Evolutionary conservation across 2,329 filamentous ascomycete species (phyloP).

Genomic region (Cordyceps sp.): DNA sequence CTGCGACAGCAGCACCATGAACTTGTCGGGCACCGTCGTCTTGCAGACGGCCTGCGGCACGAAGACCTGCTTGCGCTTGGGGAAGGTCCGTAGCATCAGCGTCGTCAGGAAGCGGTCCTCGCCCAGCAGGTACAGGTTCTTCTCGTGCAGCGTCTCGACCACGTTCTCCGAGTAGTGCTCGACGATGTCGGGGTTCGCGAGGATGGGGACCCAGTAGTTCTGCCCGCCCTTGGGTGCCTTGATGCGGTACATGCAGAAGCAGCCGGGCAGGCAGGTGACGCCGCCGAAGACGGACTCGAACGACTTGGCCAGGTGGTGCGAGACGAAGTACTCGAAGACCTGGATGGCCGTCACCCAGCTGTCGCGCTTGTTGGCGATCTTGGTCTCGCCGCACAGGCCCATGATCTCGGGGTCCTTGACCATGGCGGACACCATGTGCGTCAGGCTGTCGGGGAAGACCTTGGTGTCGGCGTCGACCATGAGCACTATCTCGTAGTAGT

Average conservation of each 20-base stretch:
- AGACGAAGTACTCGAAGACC: conserved; percentile 99
- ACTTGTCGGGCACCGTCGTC: conserved; percentile 85
- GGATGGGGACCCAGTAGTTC: conserved; percentile 98
- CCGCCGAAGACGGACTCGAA: conserved; percentile 98
- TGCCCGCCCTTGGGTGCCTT: conserved; percentile 96
- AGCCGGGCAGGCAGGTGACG: conserved; percentile 95
- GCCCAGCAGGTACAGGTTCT: conserved; percentile 80
- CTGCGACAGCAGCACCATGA: conserved; percentile 84
- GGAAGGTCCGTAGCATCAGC: conserved; percentile 96
- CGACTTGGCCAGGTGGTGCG: conserved; percentile 88
- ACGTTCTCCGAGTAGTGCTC: conserved; percentile 99
- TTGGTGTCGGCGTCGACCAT: conserved; percentile 99
- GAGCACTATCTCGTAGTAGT: conserved; percentile 94
- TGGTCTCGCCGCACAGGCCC: conserved; percentile 96
- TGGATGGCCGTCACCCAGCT: conserved; percentile 97
- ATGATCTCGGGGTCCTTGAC: conserved; percentile 98
- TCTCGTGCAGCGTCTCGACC: conserved; percentile 94
- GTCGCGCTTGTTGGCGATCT: conserved; percentile 95
- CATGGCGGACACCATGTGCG: conserved; percentile 98
- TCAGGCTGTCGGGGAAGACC: conserved; percentile 94
- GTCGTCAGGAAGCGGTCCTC: conserved; percentile 94
- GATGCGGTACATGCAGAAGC: conserved; percentile 99
- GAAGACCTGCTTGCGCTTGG: conserved; percentile 97
- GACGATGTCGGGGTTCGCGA: conserved; percentile 95
- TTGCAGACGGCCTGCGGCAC: conserved; percentile 98